These are phyloP conservation scores for Liriodendron chinense DNA, from an alignment of 164 flowering plant genomes.

Conservation along the genomic window DNA sequence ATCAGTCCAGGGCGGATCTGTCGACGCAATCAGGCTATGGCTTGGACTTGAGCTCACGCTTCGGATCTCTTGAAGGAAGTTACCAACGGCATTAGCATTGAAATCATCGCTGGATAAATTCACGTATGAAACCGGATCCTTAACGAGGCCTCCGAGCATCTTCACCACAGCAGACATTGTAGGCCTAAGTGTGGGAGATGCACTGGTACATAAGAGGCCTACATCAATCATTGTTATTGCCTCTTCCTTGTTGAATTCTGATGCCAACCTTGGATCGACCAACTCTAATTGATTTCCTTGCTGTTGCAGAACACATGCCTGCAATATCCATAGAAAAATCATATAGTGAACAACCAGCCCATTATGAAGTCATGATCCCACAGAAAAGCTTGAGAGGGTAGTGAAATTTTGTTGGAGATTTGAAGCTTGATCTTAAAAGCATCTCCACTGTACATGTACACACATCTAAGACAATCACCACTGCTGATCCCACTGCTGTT, in stretches of 20 bases:
- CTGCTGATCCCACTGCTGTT: too few relatives aligned
- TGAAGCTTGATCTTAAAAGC: too few relatives aligned
- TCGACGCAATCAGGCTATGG: constrained; percentile 4
- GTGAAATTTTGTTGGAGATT: too few relatives aligned
- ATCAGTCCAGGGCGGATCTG: constrained; percentile 19
- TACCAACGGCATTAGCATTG: constrained; percentile 13
- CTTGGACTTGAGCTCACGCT: background rate
- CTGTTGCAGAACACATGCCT: constrained; percentile 26
- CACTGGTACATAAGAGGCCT: constrained; percentile 27
- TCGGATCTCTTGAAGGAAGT: background rate
- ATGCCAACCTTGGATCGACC: constrained; percentile 28
- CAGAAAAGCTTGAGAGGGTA: too few relatives aligned
- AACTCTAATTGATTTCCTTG: constrained; percentile 21
- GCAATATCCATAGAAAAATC: background rate
- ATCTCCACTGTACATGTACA: too few relatives aligned
- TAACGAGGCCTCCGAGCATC: constrained; percentile 29
- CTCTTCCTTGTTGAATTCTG: constrained; percentile 22
- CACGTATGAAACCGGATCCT: constrained; percentile 9
- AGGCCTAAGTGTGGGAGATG: constrained; percentile 32
- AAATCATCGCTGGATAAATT: constrained; percentile 6
- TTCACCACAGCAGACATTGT: constrained; percentile 28
- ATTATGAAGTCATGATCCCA: too few relatives aligned
- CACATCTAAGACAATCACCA: too few relatives aligned
- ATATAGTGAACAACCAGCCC: too few relatives aligned
- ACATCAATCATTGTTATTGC: constrained; percentile 23